Conservation (phyloP, 352 stramenopile species). For the Globisporangium rhizosaccharum region DNA sequence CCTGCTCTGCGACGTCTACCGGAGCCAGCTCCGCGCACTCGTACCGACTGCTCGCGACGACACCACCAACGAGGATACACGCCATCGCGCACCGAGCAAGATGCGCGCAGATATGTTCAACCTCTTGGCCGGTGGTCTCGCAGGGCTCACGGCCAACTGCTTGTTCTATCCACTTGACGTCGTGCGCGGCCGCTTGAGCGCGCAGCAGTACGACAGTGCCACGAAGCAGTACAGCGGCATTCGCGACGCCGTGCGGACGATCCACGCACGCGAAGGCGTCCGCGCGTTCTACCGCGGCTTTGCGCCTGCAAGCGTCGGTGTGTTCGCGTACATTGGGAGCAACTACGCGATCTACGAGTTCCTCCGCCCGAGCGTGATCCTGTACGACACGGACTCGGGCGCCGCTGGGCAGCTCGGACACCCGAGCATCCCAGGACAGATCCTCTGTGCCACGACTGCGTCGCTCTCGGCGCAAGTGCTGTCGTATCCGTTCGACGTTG, state of each 20-base stretch:
- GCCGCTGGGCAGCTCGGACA: constrained; percentile 50
- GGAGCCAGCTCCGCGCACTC: constrained; percentile 36
- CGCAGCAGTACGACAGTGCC: constrained; percentile 58
- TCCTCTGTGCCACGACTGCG: constrained; percentile 64
- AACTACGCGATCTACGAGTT: constrained; percentile 85
- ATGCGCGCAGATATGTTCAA: constrained; percentile 45
- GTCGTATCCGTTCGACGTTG: constrained; percentile 78
- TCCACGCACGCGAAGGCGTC: constrained; percentile 37
- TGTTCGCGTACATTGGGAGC: constrained; percentile 80
- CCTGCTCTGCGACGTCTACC: constrained; percentile 65
- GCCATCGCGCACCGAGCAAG: constrained; percentile 9
- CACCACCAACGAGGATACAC: too few species aligned
- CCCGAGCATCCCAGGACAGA: constrained; percentile 69
- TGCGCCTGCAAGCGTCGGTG: constrained; percentile 54
- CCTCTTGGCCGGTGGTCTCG: constrained; percentile 54
- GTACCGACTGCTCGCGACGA: constrained; percentile 4
- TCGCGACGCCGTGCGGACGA: constrained; percentile 45
- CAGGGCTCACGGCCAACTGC: constrained; percentile 60
- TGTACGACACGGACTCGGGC: constrained; percentile 62
- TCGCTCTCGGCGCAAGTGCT: constrained; percentile 68
- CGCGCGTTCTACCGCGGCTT: constrained; percentile 77
- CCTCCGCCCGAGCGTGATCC: constrained; percentile 68
- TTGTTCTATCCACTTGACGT: constrained; percentile 78
- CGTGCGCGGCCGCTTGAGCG: constrained; percentile 61
- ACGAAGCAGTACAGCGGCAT: constrained; percentile 42